These are phyloP conservation scores for Curvularia eragrostidis DNA, from an alignment of 2,329 filamentous ascomycete genomes.

Conservation along the genomic window DNA sequence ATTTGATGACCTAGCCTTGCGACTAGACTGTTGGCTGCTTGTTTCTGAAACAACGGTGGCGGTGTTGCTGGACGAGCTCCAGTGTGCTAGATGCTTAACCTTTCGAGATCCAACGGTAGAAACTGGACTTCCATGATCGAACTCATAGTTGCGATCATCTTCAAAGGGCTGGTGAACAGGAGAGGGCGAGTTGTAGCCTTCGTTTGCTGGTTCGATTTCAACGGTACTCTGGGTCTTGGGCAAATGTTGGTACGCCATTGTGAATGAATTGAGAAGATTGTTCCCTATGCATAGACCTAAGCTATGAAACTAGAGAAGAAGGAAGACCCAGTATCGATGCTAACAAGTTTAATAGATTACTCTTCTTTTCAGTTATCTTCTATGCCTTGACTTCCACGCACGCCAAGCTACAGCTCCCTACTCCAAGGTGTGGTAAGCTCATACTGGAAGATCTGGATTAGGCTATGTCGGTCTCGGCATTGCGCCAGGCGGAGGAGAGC, in stretches of 20 bases:
- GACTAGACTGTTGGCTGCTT: slow-evolving; percentile 15
- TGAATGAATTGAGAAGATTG: not conserved
- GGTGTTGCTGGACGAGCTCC: slow-evolving; percentile 17
- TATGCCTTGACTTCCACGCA: not conserved
- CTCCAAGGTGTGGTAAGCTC: slow-evolving; percentile 7
- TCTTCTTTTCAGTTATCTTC: not conserved
- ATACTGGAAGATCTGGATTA: not conserved
- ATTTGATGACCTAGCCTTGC: slow-evolving; percentile 10
- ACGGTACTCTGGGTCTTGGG: slow-evolving; percentile 10
- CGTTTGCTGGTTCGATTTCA: slow-evolving; percentile 8
- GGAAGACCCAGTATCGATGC: slow-evolving; percentile 2
- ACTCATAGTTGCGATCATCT: slow-evolving; percentile 14
- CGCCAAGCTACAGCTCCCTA: slow-evolving; percentile 8
- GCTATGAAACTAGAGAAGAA: not conserved
- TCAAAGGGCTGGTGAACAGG: slow-evolving; percentile 5
- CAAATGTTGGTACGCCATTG: slow-evolving; percentile 16
- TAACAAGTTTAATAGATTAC: slow-evolving; percentile 5
- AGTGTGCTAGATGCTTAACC: slow-evolving; percentile 12
- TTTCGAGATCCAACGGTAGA: slow-evolving; percentile 6
- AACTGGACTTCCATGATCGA: slow-evolving; percentile 10
- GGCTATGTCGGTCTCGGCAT: slow-evolving; percentile 1
- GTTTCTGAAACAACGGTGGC: slow-evolving; percentile 14
- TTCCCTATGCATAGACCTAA: not conserved
- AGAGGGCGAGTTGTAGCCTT: slow-evolving; percentile 9
- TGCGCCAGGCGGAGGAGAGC: not conserved